A percentile compares a stretch with the other conserved stretches of the same genome.
Evolutionary conservation across 2,329 filamentous ascomycete genomes (phyloP).

Genomic region (Aspergillus luchuensis): DNA sequence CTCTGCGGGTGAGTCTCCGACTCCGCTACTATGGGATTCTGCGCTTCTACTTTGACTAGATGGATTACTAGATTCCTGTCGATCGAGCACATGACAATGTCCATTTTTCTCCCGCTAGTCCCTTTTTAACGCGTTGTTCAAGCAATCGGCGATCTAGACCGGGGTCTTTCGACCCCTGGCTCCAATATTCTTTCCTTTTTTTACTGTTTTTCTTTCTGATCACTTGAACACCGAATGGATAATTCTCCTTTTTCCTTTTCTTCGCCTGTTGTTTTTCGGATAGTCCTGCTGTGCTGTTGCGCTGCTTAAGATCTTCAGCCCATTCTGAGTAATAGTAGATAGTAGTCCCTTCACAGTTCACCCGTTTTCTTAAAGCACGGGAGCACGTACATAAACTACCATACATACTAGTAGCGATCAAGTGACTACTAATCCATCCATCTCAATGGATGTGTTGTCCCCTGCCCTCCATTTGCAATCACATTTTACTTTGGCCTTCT

Average conservation of each 20-base stretch:
- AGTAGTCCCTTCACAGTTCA: neutral
- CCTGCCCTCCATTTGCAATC: neutral
- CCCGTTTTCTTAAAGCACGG: neutral
- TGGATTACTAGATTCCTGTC: slow-evolving; percentile 13
- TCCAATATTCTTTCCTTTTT: slow-evolving; percentile 2
- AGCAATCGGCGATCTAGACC: slow-evolving; percentile 14
- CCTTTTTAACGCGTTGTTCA: slow-evolving; percentile 12
- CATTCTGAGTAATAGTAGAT: no score
- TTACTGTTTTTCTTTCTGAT: slow-evolving; percentile 9
- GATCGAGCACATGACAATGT: slow-evolving; percentile 25
- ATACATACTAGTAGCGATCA: neutral
- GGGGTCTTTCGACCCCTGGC: slow-evolving; percentile 16
- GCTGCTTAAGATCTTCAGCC: no score
- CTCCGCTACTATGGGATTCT: slow-evolving; percentile 11
- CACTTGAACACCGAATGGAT: slow-evolving; percentile 11
- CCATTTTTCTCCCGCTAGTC: slow-evolving; percentile 21
- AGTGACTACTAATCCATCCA: neutral
- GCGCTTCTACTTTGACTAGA: neutral
- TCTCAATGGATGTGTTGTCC: neutral
- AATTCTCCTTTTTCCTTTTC: slow-evolving; percentile 4
- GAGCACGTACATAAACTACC: neutral
- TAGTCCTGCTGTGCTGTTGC: no score
- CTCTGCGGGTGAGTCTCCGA: slow-evolving; percentile 13
- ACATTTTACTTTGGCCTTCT: neutral
- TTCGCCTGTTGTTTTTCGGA: neutral